Base-by-base conservation (phyloP, 129 eudicot genomes). In the Arctium lappa region DNA sequence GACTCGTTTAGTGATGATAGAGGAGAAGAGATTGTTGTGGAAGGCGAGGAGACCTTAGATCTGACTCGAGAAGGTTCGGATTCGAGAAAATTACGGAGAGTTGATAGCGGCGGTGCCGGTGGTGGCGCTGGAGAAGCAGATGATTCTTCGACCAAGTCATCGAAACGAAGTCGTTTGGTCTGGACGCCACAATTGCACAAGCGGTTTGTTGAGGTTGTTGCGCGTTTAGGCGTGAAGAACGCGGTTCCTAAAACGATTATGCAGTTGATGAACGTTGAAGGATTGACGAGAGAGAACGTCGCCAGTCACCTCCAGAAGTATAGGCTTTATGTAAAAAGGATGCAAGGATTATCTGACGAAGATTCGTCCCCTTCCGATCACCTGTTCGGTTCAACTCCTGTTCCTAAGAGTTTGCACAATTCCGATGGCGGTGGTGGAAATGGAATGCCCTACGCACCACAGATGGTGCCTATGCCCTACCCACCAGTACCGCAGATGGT, bases 231-330 rank as follows among this genome's bases (percentile, higher is more conserved):
- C 18, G 81, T 91, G 13, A 91, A 91, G 62, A 88, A 88, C 84
- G 97, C 97, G 2, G 96, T 93, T 34, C 97, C 96, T 2, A 92
- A 92, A 77, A 85, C 94, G 39, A 90, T 92, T 79, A 90, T 92
- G 94, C 93, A 92, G 88, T 8, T 93, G 88, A 93, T 93, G 97
- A 93, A 93, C 75, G 97, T 93, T 16, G 97, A 93, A 79, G 97
- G 97, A 8, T 82, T 93, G 88, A 93, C 92, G 1, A 80, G 97
- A 44, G 97, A 93, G 40, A 93, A 93, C 39, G 97, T 93, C 4
- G 97, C 97, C 2, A 91, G 95, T 82, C 97, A 93, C 75, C 78
- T 93, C 48, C 97, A 93, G 91, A 93, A 93, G 79, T 93, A 93
- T 16, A 78, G 97, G 80, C 85, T 93, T 0, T 93, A 93, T 71